phyloP scores from a whole-genome alignment of 805 yeast species.

The Yamadazyma sp. region DNA sequence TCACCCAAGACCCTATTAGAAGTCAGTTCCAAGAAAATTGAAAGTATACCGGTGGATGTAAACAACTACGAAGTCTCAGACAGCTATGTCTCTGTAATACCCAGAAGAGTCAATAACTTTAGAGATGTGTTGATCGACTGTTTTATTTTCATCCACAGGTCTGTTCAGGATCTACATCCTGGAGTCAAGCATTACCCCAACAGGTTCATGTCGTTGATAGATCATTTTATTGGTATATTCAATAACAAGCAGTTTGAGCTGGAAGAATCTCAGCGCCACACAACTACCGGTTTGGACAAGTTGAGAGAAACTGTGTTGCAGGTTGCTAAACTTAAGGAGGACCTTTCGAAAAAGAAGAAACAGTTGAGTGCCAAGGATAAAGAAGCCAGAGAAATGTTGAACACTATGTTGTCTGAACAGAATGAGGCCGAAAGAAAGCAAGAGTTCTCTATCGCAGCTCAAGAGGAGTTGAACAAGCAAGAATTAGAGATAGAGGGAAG shows the following conservation, averaged over 20 bases:
- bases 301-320: slow-evolving; percentile 73
- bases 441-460: slow-evolving; percentile 79
- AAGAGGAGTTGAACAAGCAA: slow-evolving; percentile 64
- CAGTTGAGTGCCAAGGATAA: slow-evolving; percentile 54
- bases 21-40: slow-evolving; percentile 47
- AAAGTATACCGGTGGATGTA: slow-evolving; percentile 52
- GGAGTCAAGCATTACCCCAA: slow-evolving; percentile 7
- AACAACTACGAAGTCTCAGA: slow-evolving; percentile 40
- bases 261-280: slow-evolving; percentile 69
- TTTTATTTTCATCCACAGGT: slow-evolving; percentile 47
- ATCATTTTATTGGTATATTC: slow-evolving; percentile 42
- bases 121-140: slow-evolving; percentile 49
- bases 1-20: slow-evolving; percentile 46
- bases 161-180: neutral
- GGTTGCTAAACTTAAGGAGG: slow-evolving; percentile 58
- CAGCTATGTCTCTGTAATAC: slow-evolving; percentile 11
- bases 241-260: slow-evolving; percentile 45
- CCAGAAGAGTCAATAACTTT: slow-evolving; percentile 19
- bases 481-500: slow-evolving; percentile 60
- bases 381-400: slow-evolving; percentile 70
- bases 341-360: slow-evolving; percentile 52
- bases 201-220: slow-evolving; percentile 10
- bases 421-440: slow-evolving; percentile 90
- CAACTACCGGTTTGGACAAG: slow-evolving; percentile 70
- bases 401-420: slow-evolving; percentile 77